Evolutionary conservation across 768 basidiomycete genomes (phyloP), one percentile per base, ranked within the genome.

Genomic region (Pholiota molesta): DNA sequence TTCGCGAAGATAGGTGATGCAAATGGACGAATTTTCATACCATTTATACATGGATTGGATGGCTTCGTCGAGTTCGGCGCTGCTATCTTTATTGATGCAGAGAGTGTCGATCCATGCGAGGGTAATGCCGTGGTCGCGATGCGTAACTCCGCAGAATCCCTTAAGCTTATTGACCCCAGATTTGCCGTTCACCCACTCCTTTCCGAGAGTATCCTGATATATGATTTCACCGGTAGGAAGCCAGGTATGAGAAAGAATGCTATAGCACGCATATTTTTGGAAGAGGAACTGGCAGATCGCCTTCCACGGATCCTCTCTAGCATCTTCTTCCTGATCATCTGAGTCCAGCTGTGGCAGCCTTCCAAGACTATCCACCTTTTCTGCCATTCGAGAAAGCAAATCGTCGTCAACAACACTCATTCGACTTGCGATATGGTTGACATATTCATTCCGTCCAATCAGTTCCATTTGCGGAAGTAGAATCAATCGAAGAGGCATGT

Each of bases 71-170:
- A 58, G 57, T 31, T 58, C 57, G n/a, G 57, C 47, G 23, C 57
- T 58, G 47, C 57, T 58, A 16, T 58, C 45, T 31, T 58, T 58
- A 33, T 58, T 49, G 31, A 58, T 58, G 45, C 57, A 58, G 10
- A 58, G 29, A 13, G 57, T 58, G 33, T 58, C 57, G 31, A 58
- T 58, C 57, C 57, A 58, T 16, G 45, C 57, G 14, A 58, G 29
- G 1, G 31, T 33, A 11, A 49, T 23, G 2, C n/a, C 45, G 23
- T 58, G 37, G 1, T 58, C 45, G 5, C n/a, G 55, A 9, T 21
- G 13, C 3, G 45, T 23, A 0, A 51, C 57, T 13, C 39, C 21
- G 47, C 57, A 58, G 29, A 58, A 58, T 13, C 49, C 35, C 35
- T 51, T 31, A 5, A 58, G 47, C 11, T 58, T 58, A 8, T 58